phyloP scores from a whole-genome alignment of 2,329 filamentous ascomycete species.

The Pyrenophora teres region DNA sequence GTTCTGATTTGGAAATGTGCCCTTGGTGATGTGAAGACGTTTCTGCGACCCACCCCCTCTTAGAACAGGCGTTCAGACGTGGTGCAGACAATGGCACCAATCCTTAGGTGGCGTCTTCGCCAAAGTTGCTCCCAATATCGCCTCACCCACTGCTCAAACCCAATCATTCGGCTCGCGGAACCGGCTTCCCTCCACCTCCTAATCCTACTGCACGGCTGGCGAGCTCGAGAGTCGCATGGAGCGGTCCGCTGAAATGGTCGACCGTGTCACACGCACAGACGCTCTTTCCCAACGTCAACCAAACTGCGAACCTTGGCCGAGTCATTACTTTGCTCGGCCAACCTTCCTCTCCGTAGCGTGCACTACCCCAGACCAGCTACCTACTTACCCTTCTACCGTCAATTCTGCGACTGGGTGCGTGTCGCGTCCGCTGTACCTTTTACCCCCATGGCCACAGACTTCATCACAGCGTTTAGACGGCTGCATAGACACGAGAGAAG shows the following conservation, averaged over 20 bases:
- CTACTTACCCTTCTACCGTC: not conserved
- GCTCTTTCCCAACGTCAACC: constrained; percentile 4
- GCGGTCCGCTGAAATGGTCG: constrained; percentile 3
- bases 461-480: constrained; percentile 26
- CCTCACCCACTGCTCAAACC: not conserved
- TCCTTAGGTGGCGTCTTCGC: not conserved
- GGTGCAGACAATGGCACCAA: not conserved
- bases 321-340: constrained; percentile 10
- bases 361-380: constrained; percentile 5
- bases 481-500: constrained; percentile 19
- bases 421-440: too few species aligned
- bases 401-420: too few species aligned
- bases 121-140: constrained; percentile 1
- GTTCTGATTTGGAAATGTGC: not conserved
- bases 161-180: not conserved
- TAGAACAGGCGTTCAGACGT: too few species aligned
- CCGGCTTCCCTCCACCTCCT: not conserved
- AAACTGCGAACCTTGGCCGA: constrained; percentile 1
- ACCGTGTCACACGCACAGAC: constrained; percentile 5
- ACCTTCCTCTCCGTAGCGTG: constrained; percentile 3
- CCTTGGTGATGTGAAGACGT: too few species aligned
- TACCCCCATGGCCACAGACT: constrained; percentile 9
- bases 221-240: not conserved
- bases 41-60: too few species aligned
- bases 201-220: not conserved